phyloP scores from a whole-genome alignment of 78 protist species.

The Polysphondylium violaceum region DNA sequence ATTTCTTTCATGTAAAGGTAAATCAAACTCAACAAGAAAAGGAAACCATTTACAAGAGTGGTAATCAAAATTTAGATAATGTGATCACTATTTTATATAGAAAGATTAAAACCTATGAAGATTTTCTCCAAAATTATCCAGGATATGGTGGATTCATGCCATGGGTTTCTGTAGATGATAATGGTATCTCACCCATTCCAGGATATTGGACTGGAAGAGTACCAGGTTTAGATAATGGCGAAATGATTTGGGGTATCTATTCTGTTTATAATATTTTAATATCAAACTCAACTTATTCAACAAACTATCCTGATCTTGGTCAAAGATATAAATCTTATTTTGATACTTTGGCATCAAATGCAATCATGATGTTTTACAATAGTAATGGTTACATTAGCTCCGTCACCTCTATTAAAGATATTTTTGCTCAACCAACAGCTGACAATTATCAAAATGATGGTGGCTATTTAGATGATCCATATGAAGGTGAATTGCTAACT shows the following conservation, averaged over 20 bases:
- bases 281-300: background rate
- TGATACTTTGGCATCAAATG: slow-evolving; percentile 22
- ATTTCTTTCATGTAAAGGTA: slow-evolving; percentile 51
- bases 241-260: slow-evolving; percentile 81
- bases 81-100: slow-evolving; percentile 24
- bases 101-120: slow-evolving; percentile 67
- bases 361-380: slow-evolving; percentile 53
- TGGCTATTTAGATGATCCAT: slow-evolving; percentile 69
- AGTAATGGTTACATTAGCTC: slow-evolving; percentile 16
- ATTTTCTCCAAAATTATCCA: slow-evolving; percentile 48
- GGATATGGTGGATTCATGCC: slow-evolving; percentile 82
- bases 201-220: slow-evolving; percentile 53
- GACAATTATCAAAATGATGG: slow-evolving; percentile 20
- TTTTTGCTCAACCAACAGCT: slow-evolving; percentile 65
- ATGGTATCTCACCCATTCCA: slow-evolving; percentile 35
- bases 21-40: background rate
- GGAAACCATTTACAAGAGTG: background rate
- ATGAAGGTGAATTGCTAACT: slow-evolving; percentile 74
- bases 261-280: slow-evolving; percentile 11
- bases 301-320: slow-evolving; percentile 4
- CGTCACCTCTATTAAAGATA: slow-evolving; percentile 36
- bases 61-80: slow-evolving; percentile 38
- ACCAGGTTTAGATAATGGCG: slow-evolving; percentile 82
- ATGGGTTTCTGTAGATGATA: slow-evolving; percentile 56
- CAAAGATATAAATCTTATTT: slow-evolving; percentile 43